Base-by-base conservation (phyloP, 1,139 yeast species). In the Magnusiomyces tetraspermus region DNA sequence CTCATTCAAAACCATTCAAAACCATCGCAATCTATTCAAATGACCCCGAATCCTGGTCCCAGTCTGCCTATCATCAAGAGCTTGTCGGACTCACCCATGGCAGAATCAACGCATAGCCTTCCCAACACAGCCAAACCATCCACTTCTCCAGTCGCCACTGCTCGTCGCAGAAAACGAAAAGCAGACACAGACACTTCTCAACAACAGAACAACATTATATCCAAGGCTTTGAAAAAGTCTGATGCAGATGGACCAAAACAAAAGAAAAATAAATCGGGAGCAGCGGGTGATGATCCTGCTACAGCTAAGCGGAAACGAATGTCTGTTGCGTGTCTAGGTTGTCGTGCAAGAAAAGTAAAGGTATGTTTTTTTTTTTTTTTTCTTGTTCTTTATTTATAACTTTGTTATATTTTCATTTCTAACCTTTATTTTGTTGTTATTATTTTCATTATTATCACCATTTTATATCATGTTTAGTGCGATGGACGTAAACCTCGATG, bases 401-500 rank as follows among this genome's bases (percentile, higher is more conserved):
- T 6, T 28, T 8, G 11, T 28, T 28, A 11, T 11, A 5, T 6
- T 24, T 44, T 44, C 23, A n/a, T 28, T 28, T 6, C 33, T 28
- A 28, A 28, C 33, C 33, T 28, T 28, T 28, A 28, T 28, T 28
- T 6, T 8, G 11, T 28, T 28, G 33, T 28, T 8, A 6, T 28
- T 28, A 11, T 11, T 6, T 22, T 46, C 36, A 19, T 38, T 38
- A 17, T 38, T 19, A 3, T 24, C 23, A 15, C 2, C 19, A 21
- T 15, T 42, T n/a, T n/a, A n/a, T n/a, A n/a, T n/a, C n/a, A n/a
- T 6, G 11, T 17, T 23, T 33, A 51, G 54, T 80, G 86, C 67
- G 86, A 80, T 61, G 86, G 81, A 63, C 66, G 82, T 36, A 80
- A 79, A 59, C 86, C 87, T 1, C 71, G 72, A 51, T 82, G 87